Base-by-base conservation (phyloP, 352 stramenopile genomes). In the Globisporangium orthogonon region DNA sequence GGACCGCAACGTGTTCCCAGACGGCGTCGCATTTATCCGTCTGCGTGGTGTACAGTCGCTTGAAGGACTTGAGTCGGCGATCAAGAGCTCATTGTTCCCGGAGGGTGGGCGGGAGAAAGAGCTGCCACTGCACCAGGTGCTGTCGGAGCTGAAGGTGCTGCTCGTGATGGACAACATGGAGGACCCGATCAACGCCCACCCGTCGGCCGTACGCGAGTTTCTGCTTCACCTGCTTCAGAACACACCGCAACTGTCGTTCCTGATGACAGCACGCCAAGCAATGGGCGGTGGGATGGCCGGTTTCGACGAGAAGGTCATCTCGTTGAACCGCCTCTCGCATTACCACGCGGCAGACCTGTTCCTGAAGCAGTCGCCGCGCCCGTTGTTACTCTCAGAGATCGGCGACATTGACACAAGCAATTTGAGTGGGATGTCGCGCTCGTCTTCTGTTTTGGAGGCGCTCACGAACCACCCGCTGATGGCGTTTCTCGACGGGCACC, bases 131-230 rank as follows among this genome's bases (percentile, higher is more conserved):
- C 62, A 85, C 43, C 70, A 85, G 56, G 57, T 74, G 5, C 65
- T 92, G 3, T 52, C 69, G 2, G 78, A 90, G 11, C 58, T 76
- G 61, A 82, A 78, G 15, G 62, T 87, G 54, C 60, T 92, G 51
- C 60, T 92, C 15, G 74, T 92, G 40, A 71, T 92, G 65, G 83
- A 92, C 68, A 89, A 92, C 64, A 87, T 90, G 76, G 79, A 92
- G 56, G 83, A 92, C 50, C 78, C 79, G 28, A 83, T 86, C 61
- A 88, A 88, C 53, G 73, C 81, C 0, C 83, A 81, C 14, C 76
- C 77, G 4, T 68, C 74, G 3, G 50, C 62, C n/a, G 70, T 83
- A 18, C 76, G 76, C 11, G 70, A 86, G 17, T 89, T 87, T 37
- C 45, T 92, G 33, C 50, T 89, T 15, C 69, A 87, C 17, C 50